phyloP scores from a whole-genome alignment of 1,284 basidiomycete species.

The Sanghuangporus sanghuang region DNA sequence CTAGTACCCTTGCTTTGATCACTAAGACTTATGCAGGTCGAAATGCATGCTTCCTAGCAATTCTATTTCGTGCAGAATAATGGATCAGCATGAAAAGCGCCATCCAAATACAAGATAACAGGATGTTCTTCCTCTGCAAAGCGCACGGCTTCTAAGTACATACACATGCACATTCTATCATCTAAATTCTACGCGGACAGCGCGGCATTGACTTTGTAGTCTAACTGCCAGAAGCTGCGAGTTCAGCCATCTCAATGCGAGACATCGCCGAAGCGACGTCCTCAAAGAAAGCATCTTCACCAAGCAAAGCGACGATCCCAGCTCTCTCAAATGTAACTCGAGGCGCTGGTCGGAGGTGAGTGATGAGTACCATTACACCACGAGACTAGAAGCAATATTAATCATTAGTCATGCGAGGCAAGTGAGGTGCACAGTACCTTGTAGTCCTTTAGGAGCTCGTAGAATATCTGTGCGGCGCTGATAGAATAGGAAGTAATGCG shows the following conservation, averaged over 20 bases:
- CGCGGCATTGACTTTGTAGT: background rate
- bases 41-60: too few species aligned
- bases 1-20: too few species aligned
- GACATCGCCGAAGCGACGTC: conserved; percentile 56
- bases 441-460: conserved; percentile 77
- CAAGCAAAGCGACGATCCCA: conserved; percentile 61
- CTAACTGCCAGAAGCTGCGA: background rate
- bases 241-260: conserved; percentile 10
- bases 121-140: too few species aligned
- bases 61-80: too few species aligned
- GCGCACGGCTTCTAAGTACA: too few species aligned
- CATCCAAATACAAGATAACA: too few species aligned
- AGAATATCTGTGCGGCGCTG: conserved; percentile 82
- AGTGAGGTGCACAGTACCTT: conserved; percentile 35
- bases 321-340: conserved; percentile 60
- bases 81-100: too few species aligned
- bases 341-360: conserved; percentile 62
- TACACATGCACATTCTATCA: too few species aligned
- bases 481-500: conserved; percentile 10
- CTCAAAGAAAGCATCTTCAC: conserved; percentile 64
- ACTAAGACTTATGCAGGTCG: too few species aligned
- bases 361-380: conserved; percentile 72
- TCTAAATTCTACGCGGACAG: too few species aligned
- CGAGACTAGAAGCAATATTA: conserved; percentile 41
- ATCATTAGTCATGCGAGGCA: background rate